These are phyloP conservation scores for Akanthomyces dipterigenus DNA, from an alignment of 2,329 filamentous ascomycete species.

Conservation along the genomic window DNA sequence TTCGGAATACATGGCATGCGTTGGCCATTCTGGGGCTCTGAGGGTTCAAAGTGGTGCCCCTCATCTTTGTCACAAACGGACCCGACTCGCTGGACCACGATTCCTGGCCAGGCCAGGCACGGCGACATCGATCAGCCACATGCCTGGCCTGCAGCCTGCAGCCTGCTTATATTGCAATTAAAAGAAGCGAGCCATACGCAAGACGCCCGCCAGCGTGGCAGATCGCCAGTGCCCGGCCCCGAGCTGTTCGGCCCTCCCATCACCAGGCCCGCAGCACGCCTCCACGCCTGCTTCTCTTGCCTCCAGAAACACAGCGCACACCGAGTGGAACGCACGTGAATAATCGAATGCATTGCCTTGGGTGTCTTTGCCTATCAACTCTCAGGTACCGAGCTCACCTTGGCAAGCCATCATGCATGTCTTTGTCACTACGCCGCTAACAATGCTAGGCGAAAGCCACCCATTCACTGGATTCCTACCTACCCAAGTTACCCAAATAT, in stretches of 20 bases:
- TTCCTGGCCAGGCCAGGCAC: neutral
- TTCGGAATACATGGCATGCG: neutral
- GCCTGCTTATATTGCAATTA: neutral
- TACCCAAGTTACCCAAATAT: too few species aligned
- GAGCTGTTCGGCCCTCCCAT: neutral
- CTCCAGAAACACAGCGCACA: neutral
- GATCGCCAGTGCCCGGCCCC: neutral
- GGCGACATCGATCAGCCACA: constrained; percentile 4
- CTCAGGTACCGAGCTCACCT: neutral
- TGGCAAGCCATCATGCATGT: constrained; percentile 1
- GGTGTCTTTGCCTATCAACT: neutral
- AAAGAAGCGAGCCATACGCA: neutral
- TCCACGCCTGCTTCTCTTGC: neutral
- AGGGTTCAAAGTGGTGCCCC: neutral
- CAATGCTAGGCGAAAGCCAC: neutral
- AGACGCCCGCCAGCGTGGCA: neutral
- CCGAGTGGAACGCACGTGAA: neutral
- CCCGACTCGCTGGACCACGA: constrained; percentile 6
- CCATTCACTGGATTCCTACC: too few species aligned
- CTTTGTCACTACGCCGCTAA: neutral
- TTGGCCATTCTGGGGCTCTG: neutral
- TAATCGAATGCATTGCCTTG: neutral
- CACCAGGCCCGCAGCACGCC: neutral
- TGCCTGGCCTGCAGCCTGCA: neutral
- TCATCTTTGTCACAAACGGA: neutral